phyloP scores from a whole-genome alignment of 2,329 filamentous ascomycete genomes.

The Phialocephala sp. region DNA sequence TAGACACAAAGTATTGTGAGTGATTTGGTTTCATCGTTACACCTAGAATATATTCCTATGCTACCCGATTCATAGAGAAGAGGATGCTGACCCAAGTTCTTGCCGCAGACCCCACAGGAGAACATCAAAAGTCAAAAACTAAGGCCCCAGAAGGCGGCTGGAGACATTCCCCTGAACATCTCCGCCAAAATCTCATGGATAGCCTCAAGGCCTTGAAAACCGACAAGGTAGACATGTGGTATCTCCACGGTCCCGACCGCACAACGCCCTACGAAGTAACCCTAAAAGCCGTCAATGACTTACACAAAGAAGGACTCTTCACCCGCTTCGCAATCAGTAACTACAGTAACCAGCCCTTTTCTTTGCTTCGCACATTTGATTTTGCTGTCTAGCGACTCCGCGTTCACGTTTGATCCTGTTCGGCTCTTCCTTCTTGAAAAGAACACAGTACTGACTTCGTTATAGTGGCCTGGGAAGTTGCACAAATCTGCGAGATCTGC shows the following conservation, averaged over 20 bases:
- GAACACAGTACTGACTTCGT: too few species aligned
- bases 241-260: conserved; percentile 38
- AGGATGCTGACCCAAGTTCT: not conserved
- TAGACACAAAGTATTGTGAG: conserved; percentile 60
- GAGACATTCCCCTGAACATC: conserved; percentile 54
- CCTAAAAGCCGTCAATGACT: conserved; percentile 38
- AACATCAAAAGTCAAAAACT: conserved; percentile 19
- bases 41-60: too few species aligned
- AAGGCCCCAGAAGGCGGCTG: conserved; percentile 12
- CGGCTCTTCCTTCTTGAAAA: too few species aligned
- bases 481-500: conserved; percentile 42
- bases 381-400: too few species aligned
- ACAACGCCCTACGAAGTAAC: conserved; percentile 40
- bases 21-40: not conserved
- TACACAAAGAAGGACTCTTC: conserved; percentile 44
- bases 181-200: conserved; percentile 56
- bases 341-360: conserved; percentile 47
- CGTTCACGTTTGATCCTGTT: too few species aligned
- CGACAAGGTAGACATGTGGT: conserved; percentile 46
- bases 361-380: too few species aligned
- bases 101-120: conserved; percentile 21
- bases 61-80: not conserved
- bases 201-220: conserved; percentile 59
- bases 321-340: conserved; percentile 64
- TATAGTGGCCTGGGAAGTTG: conserved; percentile 42